Evolutionary conservation across 352 stramenopile genomes (phyloP).

Genomic region (Globisporangium heterothallicum): DNA sequence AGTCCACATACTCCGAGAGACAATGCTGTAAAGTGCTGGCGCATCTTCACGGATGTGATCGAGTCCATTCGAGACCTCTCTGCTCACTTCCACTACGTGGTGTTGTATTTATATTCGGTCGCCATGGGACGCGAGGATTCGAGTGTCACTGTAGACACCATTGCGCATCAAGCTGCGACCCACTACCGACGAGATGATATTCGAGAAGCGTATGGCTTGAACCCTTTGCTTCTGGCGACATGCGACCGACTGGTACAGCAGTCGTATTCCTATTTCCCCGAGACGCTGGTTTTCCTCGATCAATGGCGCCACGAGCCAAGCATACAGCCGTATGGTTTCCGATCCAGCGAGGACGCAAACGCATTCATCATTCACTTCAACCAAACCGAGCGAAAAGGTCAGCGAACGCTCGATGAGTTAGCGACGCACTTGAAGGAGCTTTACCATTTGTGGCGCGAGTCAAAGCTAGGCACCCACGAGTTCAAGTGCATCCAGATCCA

Average conservation of each 20-base stretch:
- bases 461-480: neutral
- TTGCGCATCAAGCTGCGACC: conserved; percentile 5
- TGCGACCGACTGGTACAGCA: conserved; percentile 30
- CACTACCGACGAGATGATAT: neutral
- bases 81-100: conserved; percentile 36
- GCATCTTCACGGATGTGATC: conserved; percentile 20
- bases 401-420: conserved; percentile 3
- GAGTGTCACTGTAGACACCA: neutral
- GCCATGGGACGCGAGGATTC: conserved; percentile 28
- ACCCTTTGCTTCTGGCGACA: neutral
- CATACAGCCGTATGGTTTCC: conserved; percentile 29
- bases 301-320: conserved; percentile 42
- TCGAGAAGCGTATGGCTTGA: conserved; percentile 7
- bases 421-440: conserved; percentile 10
- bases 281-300: conserved; percentile 60
- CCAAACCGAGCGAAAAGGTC: neutral
- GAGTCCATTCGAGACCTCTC: conserved; percentile 18
- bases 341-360: conserved; percentile 17
- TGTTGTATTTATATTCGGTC: conserved; percentile 40
- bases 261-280: conserved; percentile 65
- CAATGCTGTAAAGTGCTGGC: conserved; percentile 22
- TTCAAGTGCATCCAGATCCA: conserved; percentile 10
- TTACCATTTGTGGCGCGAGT: conserved; percentile 9
- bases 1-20: conserved; percentile 9
- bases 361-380: conserved; percentile 2